These are phyloP conservation scores for Naganishia vaughanmartiniae DNA, from an alignment of 768 basidiomycete genomes.

Conservation along the genomic window DNA sequence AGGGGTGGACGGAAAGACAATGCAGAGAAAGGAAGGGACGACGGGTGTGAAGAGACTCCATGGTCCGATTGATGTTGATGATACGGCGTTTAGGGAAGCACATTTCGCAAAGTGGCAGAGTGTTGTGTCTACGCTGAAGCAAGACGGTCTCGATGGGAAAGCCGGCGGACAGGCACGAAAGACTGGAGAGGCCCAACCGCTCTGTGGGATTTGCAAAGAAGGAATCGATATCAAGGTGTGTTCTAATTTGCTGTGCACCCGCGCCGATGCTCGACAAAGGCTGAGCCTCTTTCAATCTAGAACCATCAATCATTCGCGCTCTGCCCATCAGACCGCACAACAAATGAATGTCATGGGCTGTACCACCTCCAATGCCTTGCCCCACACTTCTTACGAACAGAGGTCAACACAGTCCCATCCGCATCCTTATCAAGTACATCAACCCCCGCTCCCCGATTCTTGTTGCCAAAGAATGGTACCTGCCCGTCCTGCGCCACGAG, in stretches of 20 bases:
- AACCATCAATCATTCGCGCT: conserved; percentile 48
- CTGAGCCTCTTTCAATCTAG: conserved; percentile 2
- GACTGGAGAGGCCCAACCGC: background rate
- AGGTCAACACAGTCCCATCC: conserved; percentile 18
- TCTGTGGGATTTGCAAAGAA: conserved; percentile 34
- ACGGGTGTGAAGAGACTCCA: conserved; percentile 34
- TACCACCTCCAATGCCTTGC: conserved; percentile 49
- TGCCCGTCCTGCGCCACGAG: conserved; percentile 46
- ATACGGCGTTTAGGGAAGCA: conserved; percentile 36
- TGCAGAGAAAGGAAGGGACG: conserved; percentile 30
- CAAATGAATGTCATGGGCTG: conserved; percentile 30
- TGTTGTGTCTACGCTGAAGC: background rate
- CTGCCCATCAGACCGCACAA: conserved; percentile 35
- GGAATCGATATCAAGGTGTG: conserved; percentile 37
- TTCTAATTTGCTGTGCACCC: background rate
- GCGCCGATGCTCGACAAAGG: background rate
- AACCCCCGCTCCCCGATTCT: conserved; percentile 32
- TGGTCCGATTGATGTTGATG: conserved; percentile 48
- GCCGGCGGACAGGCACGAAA: background rate
- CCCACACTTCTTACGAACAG: conserved; percentile 34
- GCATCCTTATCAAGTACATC: background rate
- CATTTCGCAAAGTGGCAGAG: conserved; percentile 42
- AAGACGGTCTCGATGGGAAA: conserved; percentile 21
- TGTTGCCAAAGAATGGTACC: conserved; percentile 45
- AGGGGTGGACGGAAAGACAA: conserved; percentile 43